These are phyloP conservation scores for Spathaspora gorwiae DNA, from an alignment of 805 yeast genomes.

Conservation along the genomic window DNA sequence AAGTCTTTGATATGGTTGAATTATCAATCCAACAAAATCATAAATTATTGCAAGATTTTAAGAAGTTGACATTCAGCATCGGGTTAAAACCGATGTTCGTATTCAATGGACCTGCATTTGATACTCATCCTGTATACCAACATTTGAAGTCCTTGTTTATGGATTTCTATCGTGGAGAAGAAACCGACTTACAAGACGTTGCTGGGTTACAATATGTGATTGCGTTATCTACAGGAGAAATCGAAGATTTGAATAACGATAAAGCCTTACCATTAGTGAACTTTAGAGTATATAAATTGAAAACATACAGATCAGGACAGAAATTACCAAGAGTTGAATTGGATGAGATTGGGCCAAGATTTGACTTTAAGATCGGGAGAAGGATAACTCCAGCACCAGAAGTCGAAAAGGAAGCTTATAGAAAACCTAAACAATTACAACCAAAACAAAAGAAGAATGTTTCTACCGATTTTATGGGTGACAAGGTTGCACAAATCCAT, in stretches of 20 bases:
- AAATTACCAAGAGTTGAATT: constrained; percentile 91
- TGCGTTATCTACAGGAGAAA: constrained; percentile 68
- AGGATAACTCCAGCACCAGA: constrained; percentile 78
- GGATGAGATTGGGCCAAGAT: constrained; percentile 92
- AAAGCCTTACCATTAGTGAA: constrained; percentile 71
- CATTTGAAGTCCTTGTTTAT: constrained; percentile 84
- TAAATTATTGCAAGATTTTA: constrained; percentile 77
- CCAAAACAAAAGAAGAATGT: constrained; percentile 85
- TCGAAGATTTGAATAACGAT: constrained; percentile 63
- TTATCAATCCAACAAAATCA: constrained; percentile 60
- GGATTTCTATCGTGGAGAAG: constrained; percentile 87
- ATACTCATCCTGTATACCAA: constrained; percentile 77
- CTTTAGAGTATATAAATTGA: constrained; percentile 87
- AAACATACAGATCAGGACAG: constrained; percentile 77
- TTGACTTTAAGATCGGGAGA: constrained; percentile 90
- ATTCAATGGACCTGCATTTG: constrained; percentile 90
- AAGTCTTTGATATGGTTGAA: constrained; percentile 92
- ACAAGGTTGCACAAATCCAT: constrained; percentile 92
- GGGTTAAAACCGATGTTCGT: constrained; percentile 94
- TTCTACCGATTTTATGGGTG: constrained; percentile 85
- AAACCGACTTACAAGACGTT: constrained; percentile 78
- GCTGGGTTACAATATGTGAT: constrained; percentile 93
- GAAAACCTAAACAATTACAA: constrained; percentile 75
- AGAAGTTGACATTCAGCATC: constrained; percentile 70
- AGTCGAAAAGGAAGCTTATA: constrained; percentile 82